Conservation (phyloP, 169 alveolate species). For the Plasmodium adleri region DNA sequence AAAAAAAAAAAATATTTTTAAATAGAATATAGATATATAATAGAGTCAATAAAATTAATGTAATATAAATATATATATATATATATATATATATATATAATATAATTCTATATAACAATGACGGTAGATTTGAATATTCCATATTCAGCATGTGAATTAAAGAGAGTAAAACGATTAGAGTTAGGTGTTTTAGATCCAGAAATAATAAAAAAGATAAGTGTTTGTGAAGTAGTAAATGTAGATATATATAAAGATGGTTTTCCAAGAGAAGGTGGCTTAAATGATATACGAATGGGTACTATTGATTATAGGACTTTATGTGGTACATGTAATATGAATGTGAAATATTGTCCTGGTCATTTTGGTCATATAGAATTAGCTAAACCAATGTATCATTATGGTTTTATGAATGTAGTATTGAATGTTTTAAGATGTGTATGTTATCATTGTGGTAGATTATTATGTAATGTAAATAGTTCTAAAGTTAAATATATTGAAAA, state of each 20-base stretch:
- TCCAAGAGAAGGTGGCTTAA: slow-evolving; percentile 94
- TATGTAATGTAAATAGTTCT: slow-evolving; percentile 91
- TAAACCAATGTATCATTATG: slow-evolving; percentile 96
- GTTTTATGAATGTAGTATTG: slow-evolving; percentile 93
- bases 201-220: slow-evolving; percentile 89
- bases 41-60: too few relatives aligned
- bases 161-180: slow-evolving; percentile 88
- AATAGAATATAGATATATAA: too few relatives aligned
- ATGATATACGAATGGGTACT: slow-evolving; percentile 98
- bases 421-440: slow-evolving; percentile 97
- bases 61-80: too few relatives aligned
- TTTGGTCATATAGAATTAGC: slow-evolving; percentile 98
- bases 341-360: slow-evolving; percentile 99
- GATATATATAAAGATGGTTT: slow-evolving; percentile 93
- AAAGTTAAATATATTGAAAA: slow-evolving; percentile 80
- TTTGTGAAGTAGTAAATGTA: slow-evolving; percentile 90
- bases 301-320: slow-evolving; percentile 94
- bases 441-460: slow-evolving; percentile 94
- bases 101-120: slow-evolving; percentile 15
- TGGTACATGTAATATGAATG: slow-evolving; percentile 95
- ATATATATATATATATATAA: too few relatives aligned
- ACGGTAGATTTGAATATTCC: slow-evolving; percentile 89
- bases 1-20: too few relatives aligned
- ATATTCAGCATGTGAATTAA: slow-evolving; percentile 89
- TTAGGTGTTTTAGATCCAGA: slow-evolving; percentile 92